Percentiles rank a stretch among this genome's conserved stretches.
phyloP scores from a whole-genome alignment of 805 yeast genomes.

The Wickerhamiella nectarea region DNA sequence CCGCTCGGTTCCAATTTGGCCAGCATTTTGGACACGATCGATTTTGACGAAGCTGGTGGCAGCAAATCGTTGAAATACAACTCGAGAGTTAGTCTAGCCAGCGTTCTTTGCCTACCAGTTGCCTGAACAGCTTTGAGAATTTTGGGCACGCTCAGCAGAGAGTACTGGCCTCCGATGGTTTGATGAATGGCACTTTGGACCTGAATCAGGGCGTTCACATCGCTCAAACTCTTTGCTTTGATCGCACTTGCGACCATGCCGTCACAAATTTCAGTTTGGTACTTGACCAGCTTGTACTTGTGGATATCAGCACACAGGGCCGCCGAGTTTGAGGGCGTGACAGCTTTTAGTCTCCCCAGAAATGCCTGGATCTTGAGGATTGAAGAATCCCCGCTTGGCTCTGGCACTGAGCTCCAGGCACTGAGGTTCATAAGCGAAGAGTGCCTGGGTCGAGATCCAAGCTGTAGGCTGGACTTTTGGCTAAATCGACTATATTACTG shows the following conservation, averaged over 20 bases:
- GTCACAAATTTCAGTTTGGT: constrained; percentile 5
- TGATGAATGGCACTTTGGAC: not conserved
- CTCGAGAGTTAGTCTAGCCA: not conserved
- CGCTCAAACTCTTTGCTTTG: not conserved
- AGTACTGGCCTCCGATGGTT: not conserved
- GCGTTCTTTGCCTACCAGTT: not conserved
- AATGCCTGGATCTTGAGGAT: constrained; percentile 1
- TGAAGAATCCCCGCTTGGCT: not conserved
- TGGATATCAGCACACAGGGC: not conserved
- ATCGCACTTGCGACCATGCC: not conserved
- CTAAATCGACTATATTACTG: too few species aligned
- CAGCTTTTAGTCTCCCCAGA: not conserved
- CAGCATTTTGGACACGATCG: not conserved
- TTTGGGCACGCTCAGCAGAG: constrained; percentile 1
- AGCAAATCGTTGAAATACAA: not conserved
- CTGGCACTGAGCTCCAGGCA: not conserved
- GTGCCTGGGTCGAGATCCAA: too few species aligned
- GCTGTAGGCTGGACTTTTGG: too few species aligned
- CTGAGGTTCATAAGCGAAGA: not conserved
- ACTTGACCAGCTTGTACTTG: constrained; percentile 5
- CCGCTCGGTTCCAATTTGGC: not conserved
- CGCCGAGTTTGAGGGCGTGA: not conserved
- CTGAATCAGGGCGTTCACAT: not conserved
- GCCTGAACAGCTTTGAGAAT: constrained; percentile 1
- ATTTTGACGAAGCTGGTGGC: not conserved